phyloP scores from a whole-genome alignment of 1,284 basidiomycete genomes.

The Rhodotorula sp. region DNA sequence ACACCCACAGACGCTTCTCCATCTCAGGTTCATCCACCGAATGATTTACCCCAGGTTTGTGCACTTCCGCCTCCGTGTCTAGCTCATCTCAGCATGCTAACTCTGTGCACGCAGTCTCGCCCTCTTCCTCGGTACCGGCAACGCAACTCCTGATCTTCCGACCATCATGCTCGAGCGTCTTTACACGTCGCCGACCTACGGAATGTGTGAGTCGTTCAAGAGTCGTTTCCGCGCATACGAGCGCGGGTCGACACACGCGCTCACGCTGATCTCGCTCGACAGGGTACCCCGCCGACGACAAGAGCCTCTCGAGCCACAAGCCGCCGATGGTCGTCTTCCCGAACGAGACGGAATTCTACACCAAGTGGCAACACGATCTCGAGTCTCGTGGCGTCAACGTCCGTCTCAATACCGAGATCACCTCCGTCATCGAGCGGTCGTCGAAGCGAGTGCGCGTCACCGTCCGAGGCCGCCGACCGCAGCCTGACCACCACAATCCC shows the following conservation, averaged over 20 bases:
- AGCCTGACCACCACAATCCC: slow-evolving; percentile 50
- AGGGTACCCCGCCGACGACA: slow-evolving; percentile 50
- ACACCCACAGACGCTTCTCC: background rate
- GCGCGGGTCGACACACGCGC: no score
- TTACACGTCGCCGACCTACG: slow-evolving; percentile 53
- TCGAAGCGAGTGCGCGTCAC: slow-evolving; percentile 47
- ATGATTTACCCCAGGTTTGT: slow-evolving; percentile 50
- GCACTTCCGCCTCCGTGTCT: no score
- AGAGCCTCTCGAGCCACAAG: slow-evolving; percentile 49
- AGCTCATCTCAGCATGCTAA: background rate
- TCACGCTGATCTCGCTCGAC: background rate
- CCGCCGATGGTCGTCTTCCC: slow-evolving; percentile 50
- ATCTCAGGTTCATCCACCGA: slow-evolving; percentile 47
- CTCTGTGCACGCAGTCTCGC: slow-evolving; percentile 35
- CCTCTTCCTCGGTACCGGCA: slow-evolving; percentile 52
- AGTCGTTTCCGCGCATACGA: no score
- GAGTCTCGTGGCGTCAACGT: slow-evolving; percentile 48
- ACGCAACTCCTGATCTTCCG: slow-evolving; percentile 52
- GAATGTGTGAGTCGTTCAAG: slow-evolving; percentile 50
- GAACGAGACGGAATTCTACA: slow-evolving; percentile 48
- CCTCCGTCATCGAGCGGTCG: slow-evolving; percentile 45
- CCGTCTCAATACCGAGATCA: slow-evolving; percentile 52
- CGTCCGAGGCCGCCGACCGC: slow-evolving; percentile 45
- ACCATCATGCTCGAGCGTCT: slow-evolving; percentile 53
- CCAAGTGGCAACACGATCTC: slow-evolving; percentile 49